Evolutionary conservation across 768 basidiomycete species (phyloP), one percentile per base, ranked within the genome.

Genomic region (Leccinum longicurvipes): DNA sequence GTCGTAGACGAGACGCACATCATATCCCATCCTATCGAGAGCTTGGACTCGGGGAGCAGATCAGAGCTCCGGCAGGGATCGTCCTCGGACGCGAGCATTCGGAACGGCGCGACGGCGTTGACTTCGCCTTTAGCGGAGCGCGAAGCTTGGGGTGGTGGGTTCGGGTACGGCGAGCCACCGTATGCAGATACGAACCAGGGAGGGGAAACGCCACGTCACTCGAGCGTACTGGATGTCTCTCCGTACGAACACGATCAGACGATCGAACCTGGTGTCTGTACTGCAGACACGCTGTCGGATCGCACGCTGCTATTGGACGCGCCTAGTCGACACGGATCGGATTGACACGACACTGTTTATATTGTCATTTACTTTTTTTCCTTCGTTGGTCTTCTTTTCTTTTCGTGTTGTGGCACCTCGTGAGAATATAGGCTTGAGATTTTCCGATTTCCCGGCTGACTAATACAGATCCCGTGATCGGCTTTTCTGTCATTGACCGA

Each of bases 1-100:
- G 79, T 83, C 21, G 84, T 91, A 53, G 86, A 89, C 57, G 89
- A 91, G 70, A 69, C 71, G 28, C 80, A 74, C 54, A 39, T 39
- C 10, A 58, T 75, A 51, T 74, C 69, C 19, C 65, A 71, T 56
- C 59, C 72, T 45, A 71, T 58, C 49, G 70, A 66, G n/a, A 44
- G 27, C 25, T 19, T 60, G 34, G 68, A 66, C 42, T 17, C 42
- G 11, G 47, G 51, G 12, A 55, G 51, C 12, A 55, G 55, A 52
- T 42, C 65, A 53, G 63, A 67, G 59, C 51, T 53, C 58, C 48
- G 60, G 56, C 60, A 68, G 41, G 54, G 68, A 47, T 55, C 71
- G 24, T 51, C 70, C 28, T 53, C 68, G 45, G 60, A 70, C 54
- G 50, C 46, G 46, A 47, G 14, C 46, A 25, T 72, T n/a, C n/a